These are phyloP conservation scores for Beauveria sp. DNA, from an alignment of 2,329 filamentous ascomycete genomes.

Conservation along the genomic window DNA sequence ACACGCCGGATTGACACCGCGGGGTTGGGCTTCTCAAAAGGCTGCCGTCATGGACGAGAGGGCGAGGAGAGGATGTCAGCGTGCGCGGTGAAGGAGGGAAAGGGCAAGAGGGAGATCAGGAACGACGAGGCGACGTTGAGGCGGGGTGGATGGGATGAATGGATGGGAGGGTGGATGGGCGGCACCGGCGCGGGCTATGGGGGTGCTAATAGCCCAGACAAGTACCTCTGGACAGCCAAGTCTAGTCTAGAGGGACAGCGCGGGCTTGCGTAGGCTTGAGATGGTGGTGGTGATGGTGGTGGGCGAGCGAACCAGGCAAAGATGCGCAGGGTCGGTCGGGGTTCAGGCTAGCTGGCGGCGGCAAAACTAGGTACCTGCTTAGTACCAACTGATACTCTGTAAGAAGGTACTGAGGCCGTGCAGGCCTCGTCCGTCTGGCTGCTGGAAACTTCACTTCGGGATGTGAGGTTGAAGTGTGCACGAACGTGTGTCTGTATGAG, in stretches of 20 bases:
- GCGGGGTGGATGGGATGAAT: slow-evolving; percentile 22
- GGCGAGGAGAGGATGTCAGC: slow-evolving; percentile 24
- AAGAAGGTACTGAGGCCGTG: neutral
- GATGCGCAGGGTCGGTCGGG: neutral
- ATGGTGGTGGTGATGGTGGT: neutral
- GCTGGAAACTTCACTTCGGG: neutral
- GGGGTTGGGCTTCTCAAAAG: slow-evolving; percentile 21
- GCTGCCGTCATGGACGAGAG: slow-evolving; percentile 29
- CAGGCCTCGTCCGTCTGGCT: neutral
- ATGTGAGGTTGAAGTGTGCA: neutral
- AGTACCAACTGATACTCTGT: neutral
- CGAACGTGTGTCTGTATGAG: neutral
- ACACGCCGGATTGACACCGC: slow-evolving; percentile 31
- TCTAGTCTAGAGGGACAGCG: neutral
- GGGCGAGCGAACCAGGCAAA: neutral
- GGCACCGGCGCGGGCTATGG: neutral
- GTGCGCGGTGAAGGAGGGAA: slow-evolving; percentile 17
- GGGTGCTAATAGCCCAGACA: neutral
- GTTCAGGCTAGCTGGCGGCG: neutral
- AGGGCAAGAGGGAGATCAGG: slow-evolving; percentile 20
- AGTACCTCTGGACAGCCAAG: neutral
- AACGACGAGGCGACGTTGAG: slow-evolving; percentile 22
- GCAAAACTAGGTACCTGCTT: neutral
- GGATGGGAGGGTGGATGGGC: slow-evolving; percentile 13
- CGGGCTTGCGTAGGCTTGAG: neutral